Percentiles rank a stretch among this genome's conserved stretches.
Conservation (phyloP, 208 protist species). For the Trypanosomatidae sp. region DNA sequence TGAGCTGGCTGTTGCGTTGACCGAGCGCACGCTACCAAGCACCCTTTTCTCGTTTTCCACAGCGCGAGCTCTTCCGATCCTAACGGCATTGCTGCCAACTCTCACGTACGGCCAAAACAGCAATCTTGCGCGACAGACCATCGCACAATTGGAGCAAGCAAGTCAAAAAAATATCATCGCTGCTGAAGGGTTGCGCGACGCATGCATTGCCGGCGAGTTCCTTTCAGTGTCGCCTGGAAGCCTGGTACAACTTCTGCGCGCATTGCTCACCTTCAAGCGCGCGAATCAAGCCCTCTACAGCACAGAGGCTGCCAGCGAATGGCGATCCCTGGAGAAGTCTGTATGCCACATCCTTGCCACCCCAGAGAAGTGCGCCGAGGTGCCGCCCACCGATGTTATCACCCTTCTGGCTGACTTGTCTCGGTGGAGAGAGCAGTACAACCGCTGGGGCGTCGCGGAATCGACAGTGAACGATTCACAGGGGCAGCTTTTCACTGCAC, state of each 20-base stretch:
- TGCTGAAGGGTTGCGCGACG: conserved; percentile 9
- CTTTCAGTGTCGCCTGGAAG: background rate
- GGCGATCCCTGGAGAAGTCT: conserved; percentile 1
- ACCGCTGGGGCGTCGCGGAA: too few relatives aligned
- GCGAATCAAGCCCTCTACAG: background rate
- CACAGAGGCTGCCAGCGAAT: background rate
- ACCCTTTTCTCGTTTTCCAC: conserved; percentile 7
- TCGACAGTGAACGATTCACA: background rate
- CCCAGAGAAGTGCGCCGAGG: background rate
- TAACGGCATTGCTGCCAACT: conserved; percentile 1
- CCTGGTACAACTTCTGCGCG: conserved; percentile 11
- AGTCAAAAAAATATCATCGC: background rate
- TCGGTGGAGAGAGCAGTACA: background rate
- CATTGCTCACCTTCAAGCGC: conserved; percentile 1
- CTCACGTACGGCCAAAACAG: background rate
- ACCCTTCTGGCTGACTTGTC: background rate
- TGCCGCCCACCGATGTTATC: background rate
- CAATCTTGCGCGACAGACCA: background rate
- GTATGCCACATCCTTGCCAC: conserved; percentile 1
- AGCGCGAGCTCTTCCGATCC: conserved; percentile 1
- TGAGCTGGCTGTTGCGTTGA: conserved; percentile 3
- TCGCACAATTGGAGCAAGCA: background rate
- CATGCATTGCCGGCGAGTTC: conserved; percentile 6
- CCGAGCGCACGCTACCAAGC: background rate
- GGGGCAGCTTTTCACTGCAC: background rate